phyloP scores from a whole-genome alignment of 805 yeast genomes.

The Cyberlindnera amylophila region DNA sequence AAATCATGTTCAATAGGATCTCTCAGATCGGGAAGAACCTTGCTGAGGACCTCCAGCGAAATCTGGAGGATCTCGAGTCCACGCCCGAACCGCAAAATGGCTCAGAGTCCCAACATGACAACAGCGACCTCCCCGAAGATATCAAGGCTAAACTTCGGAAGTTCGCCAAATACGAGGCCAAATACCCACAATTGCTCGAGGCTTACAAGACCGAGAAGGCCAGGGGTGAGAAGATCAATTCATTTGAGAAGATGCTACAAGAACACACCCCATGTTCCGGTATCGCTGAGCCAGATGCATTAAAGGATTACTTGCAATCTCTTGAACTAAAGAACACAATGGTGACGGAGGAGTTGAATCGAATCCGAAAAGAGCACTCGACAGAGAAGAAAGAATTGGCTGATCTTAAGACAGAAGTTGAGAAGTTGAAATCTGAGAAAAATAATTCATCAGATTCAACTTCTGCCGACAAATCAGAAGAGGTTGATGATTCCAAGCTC shows the following conservation, averaged over 20 bases:
- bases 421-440: not conserved
- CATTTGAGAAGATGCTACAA: constrained; percentile 64
- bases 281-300: constrained; percentile 64
- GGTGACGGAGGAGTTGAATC: constrained; percentile 62
- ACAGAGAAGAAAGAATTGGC: constrained; percentile 6
- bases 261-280: constrained; percentile 81
- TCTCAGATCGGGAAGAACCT: constrained; percentile 1
- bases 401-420: constrained; percentile 10
- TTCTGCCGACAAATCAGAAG: not conserved
- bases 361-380: constrained; percentile 17
- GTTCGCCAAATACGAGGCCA: constrained; percentile 82
- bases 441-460: not conserved
- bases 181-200: constrained; percentile 78
- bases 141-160: constrained; percentile 63
- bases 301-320: constrained; percentile 67
- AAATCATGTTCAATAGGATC: constrained; percentile 3
- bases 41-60: constrained; percentile 53
- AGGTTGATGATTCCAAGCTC: not conserved
- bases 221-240: constrained; percentile 52
- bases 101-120: constrained; percentile 2
- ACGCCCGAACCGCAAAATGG: constrained; percentile 8
- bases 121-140: constrained; percentile 42
- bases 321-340: constrained; percentile 56
- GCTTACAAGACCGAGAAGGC: constrained; percentile 83
- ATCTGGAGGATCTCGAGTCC: constrained; percentile 28